Evolutionary conservation across 257 asterid species (phyloP).

Genomic region (Coffea canephora): DNA sequence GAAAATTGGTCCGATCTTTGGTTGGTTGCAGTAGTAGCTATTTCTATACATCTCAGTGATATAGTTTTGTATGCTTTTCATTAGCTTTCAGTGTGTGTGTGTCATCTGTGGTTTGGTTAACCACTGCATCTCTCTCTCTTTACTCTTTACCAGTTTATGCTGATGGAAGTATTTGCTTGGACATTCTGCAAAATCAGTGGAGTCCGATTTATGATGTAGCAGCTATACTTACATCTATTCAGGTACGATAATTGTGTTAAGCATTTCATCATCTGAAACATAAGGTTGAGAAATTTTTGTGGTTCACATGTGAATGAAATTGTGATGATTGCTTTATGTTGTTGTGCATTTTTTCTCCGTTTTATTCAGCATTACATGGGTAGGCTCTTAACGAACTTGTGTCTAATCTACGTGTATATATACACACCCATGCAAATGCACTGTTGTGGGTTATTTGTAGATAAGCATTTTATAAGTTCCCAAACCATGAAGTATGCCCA

Average conservation of each 20-base stretch:
- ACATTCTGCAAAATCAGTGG: constrained; percentile 93
- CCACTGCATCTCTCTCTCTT: constrained; percentile 9
- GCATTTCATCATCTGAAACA: neutral
- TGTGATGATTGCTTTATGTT: neutral
- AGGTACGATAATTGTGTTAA: constrained; percentile 42
- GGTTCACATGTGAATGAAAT: neutral
- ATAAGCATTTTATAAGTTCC: neutral
- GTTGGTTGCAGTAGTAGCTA: neutral
- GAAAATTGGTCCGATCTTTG: neutral
- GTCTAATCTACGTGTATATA: neutral
- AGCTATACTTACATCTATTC: constrained; percentile 91
- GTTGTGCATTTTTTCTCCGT: neutral
- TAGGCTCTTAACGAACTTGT: neutral
- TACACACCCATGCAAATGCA: neutral
- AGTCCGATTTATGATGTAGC: constrained; percentile 95
- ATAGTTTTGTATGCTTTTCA: neutral
- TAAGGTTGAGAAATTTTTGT: neutral
- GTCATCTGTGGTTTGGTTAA: neutral
- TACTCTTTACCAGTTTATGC: constrained; percentile 63
- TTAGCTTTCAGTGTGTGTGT: neutral
- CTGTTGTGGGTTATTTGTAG: neutral
- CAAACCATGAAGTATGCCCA: neutral
- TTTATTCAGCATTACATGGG: neutral
- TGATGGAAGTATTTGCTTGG: constrained; percentile 93
- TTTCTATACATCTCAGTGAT: neutral